Base-by-base conservation (phyloP, 345 rosid species). In the Lumnitzera racemosa region DNA sequence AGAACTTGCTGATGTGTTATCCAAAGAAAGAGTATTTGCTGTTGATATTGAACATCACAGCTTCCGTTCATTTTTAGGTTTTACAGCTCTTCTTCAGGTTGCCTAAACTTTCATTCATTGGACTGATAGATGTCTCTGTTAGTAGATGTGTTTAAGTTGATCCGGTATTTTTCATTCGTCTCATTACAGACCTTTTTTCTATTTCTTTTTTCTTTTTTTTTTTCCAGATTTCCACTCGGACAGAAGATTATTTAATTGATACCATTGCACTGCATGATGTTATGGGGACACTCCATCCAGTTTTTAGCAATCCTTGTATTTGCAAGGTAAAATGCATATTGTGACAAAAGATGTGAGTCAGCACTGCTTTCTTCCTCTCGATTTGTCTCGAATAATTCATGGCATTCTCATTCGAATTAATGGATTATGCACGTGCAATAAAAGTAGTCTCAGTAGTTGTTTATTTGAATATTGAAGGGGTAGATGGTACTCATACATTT, bases 1-100 rank as follows among this genome's bases (percentile, higher is more conserved):
- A 69, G 87, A 87, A 58, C 81, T 92, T n/a, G 94, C 81, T 24
- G 75, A 76, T 61, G 61, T 61, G 50, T 73, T 92, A 67, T 72
- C 80, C 12, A 70, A 74, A 65, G 77, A 83, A 61, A 68, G 57
- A 13, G 76, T 75, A 69, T 89, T 92, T 63, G 85, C 78, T 24
- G 87, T 89, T 50, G 98, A 92, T 76, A 92, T 96, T 1, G 98
- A 92, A 73, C 98, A 92, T 58, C 98, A 92, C 70, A 83, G 96
- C 69, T 63, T 87, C 1, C 75, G 85, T 3, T 92, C 98, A 0
- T 92, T 83, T 79, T 83, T 82, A 20, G 96, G 98, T 17, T 85
- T 92, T 73, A 92, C 96, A 15, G 88, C 94, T 77, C 67, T 89
- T 2, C 62, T 92, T 66, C 98, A 91, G 95, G 98, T 91, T 56